Base-by-base conservation (phyloP, 2,329 filamentous ascomycete genomes). In the Colletotrichum lindemuthianum region DNA sequence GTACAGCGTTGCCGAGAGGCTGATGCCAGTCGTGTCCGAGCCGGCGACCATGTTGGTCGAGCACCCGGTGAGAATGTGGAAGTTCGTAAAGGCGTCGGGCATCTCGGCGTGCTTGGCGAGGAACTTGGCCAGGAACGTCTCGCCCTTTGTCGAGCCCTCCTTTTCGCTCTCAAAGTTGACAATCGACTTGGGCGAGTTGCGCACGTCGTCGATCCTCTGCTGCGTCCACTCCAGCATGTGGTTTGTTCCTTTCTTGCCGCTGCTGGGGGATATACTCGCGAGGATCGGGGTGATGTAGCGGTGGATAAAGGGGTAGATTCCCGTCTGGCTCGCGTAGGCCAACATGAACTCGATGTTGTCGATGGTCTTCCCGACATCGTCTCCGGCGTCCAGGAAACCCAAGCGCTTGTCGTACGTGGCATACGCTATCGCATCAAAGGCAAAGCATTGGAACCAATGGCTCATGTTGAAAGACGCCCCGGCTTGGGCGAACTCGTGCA, bases 361-460 rank as follows among this genome's bases (percentile, higher is more conserved):
- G 13, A 84, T 82, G 0, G 82, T 71, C 0, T 76, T 77, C 7
- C 76, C 75, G 1, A 82, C 76, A 52, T 86, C 84, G 3, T 78
- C 72, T 0, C 81, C 82, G 8, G 68, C 58, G 32, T 84, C 79
- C 0, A 86, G 71, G 58, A 85, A 83, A 0, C 82, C 83, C 67
- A 79, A 76, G 0, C 71, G 69, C 3, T 70, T 71, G 11, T 71
- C 77, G 43, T 73, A 75, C 0, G 81, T 84, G 15, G 86, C 82
- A 41, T 81, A 76, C 0, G 82, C 82, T 36, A 87, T 84, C 1
- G 85, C 81, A 53, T 85, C 81, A 45, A 83, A 82, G 0, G 80
- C 81, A 59, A 79, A 84, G 65, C 74, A 83, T 65, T 83, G 81
- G 34, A 83, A 71, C 77, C 78, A 81, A 51, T 78, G 73, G 4